phyloP scores from a whole-genome alignment of 441 rosid genomes.

The Pelargonium myrrhifolium region DNA sequence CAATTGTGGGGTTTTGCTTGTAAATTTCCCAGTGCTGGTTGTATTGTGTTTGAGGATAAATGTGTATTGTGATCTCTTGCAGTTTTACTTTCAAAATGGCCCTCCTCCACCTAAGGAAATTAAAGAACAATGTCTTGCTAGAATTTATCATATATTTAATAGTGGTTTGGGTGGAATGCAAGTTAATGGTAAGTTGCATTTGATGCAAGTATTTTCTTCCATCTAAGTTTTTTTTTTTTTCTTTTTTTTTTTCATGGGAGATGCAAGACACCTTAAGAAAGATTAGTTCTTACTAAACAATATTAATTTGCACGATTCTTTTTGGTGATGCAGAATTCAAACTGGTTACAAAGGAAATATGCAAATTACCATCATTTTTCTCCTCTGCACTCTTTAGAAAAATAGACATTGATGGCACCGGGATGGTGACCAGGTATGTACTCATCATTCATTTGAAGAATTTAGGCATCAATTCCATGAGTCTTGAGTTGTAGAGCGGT shows the following conservation, averaged over 20 bases:
- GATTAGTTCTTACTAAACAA: not conserved
- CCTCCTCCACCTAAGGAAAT: constrained; percentile 78
- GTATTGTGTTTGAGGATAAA: constrained; percentile 11
- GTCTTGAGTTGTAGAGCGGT: not conserved
- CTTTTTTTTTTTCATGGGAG: too few relatives aligned
- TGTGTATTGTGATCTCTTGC: constrained; percentile 22
- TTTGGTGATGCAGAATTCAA: constrained; percentile 51
- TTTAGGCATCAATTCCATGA: not conserved
- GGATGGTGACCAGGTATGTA: constrained; percentile 67
- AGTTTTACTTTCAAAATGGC: constrained; percentile 95
- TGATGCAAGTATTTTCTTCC: not conserved
- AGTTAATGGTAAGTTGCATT: constrained; percentile 47
- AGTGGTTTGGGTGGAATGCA: constrained; percentile 75
- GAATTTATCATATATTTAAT: constrained; percentile 62
- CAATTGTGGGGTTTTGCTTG: not conserved
- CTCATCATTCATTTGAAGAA: not conserved
- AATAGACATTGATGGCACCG: constrained; percentile 62
- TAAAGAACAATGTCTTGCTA: constrained; percentile 63
- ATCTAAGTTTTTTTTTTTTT: constrained; percentile 15
- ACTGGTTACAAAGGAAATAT: constrained; percentile 77
- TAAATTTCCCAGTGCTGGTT: constrained; percentile 4
- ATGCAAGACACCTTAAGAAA: not conserved
- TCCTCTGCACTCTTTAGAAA: constrained; percentile 66
- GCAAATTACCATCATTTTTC: constrained; percentile 95
- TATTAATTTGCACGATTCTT: not conserved